Evolutionary conservation across 345 rosid species (phyloP).

Genomic region (Lepidium didymum): DNA sequence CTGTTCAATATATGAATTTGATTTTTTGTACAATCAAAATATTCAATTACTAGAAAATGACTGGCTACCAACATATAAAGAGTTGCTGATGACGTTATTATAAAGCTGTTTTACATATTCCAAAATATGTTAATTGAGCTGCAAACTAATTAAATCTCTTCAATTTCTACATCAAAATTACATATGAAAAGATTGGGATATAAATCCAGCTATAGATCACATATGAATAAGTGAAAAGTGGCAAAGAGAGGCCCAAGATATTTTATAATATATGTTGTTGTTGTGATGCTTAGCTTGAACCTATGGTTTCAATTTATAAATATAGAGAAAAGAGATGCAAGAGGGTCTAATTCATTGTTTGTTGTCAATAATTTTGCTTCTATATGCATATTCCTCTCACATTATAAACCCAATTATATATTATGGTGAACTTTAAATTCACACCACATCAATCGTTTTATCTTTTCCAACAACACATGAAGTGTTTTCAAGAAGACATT

Average conservation of each 20-base stretch:
- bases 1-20: too few species aligned
- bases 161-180: neutral
- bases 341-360: constrained; percentile 28
- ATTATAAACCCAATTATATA: neutral
- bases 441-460: constrained; percentile 6
- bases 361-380: constrained; percentile 29
- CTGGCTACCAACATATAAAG: too few species aligned
- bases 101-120: neutral
- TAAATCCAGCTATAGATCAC: constrained; percentile 20
- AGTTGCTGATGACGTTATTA: too few species aligned
- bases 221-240: constrained; percentile 13
- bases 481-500: constrained; percentile 1
- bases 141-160: neutral
- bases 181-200: neutral
- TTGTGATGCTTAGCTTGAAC: constrained; percentile 35
- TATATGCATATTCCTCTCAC: neutral
- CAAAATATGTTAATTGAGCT: neutral
- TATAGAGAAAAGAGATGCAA: constrained; percentile 32
- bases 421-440: constrained; percentile 24
- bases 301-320: constrained; percentile 54
- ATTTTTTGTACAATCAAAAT: too few species aligned
- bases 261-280: constrained; percentile 25
- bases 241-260: constrained; percentile 20
- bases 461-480: neutral
- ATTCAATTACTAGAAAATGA: too few species aligned